A percentile compares a stretch with the other conserved stretches of the same genome.
Conservation (phyloP, 169 alveolate genomes). For the Cryptosporidium andersoni region DNA sequence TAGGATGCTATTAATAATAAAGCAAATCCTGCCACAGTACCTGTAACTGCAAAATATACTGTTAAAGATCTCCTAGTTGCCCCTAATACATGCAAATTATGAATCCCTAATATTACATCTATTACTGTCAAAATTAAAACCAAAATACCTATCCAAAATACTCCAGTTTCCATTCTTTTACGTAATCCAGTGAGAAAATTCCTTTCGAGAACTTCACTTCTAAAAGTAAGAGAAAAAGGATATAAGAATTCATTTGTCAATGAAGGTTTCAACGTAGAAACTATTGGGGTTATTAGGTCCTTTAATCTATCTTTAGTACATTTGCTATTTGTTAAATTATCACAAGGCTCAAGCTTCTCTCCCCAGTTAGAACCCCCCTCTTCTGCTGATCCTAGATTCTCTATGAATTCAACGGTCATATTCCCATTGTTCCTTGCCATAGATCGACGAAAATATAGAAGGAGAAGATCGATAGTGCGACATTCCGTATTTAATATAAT, state of each 20-base stretch:
- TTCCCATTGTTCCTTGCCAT: too few species aligned
- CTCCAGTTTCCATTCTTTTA: slow-evolving; percentile 60
- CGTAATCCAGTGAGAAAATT: slow-evolving; percentile 23
- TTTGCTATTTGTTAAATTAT: neutral
- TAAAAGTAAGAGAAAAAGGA: slow-evolving; percentile 53
- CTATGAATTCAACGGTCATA: neutral
- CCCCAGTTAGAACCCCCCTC: neutral
- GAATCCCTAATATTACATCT: slow-evolving; percentile 38
- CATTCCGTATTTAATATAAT: slow-evolving; percentile 48
- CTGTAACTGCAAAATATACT: slow-evolving; percentile 31
- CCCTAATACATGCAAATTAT: slow-evolving; percentile 7
- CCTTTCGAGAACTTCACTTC: slow-evolving; percentile 57
- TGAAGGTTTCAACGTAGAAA: slow-evolving; percentile 40
- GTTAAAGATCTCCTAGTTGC: slow-evolving; percentile 48
- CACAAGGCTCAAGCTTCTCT: too few species aligned
- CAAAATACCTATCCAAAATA: slow-evolving; percentile 64
- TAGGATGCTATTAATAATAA: slow-evolving; percentile 27
- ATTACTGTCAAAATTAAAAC: slow-evolving; percentile 20
- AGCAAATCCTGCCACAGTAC: slow-evolving; percentile 58
- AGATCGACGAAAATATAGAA: too few species aligned
- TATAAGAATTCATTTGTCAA: slow-evolving; percentile 48
- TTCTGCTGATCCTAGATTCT: slow-evolving; percentile 21
- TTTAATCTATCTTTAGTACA: slow-evolving; percentile 18
- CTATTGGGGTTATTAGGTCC: slow-evolving; percentile 45
- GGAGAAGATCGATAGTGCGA: slow-evolving; percentile 69